These are phyloP conservation scores for Patellifolia procumbens DNA, from an alignment of 179 eudicot genomes.

Conservation along the genomic window DNA sequence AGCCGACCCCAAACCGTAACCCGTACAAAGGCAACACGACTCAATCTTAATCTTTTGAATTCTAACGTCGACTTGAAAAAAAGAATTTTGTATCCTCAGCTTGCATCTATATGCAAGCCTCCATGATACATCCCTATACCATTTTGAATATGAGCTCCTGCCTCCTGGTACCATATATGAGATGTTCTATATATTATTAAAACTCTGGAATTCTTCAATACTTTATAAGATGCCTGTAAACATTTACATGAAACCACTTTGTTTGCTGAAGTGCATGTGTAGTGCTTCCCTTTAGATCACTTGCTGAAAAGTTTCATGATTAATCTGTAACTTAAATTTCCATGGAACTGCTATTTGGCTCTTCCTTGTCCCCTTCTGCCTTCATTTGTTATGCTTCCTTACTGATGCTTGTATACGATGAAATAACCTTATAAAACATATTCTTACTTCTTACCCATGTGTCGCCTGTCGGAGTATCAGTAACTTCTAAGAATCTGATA, in stretches of 20 bases:
- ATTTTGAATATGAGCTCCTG: neutral
- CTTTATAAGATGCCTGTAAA: too few species aligned
- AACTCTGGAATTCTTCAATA: neutral
- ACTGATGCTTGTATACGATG: neutral
- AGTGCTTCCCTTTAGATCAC: too few species aligned
- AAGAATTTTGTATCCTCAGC: too few species aligned
- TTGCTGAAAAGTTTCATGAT: too few species aligned
- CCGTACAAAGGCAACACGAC: too few species aligned
- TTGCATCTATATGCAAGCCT: neutral
- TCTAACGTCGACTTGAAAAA: too few species aligned
- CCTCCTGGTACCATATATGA: neutral
- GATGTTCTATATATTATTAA: neutral
- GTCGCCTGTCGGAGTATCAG: neutral
- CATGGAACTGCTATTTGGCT: too few species aligned
- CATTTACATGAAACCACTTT: too few species aligned
- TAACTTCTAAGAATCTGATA: neutral
- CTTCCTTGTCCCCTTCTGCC: neutral
- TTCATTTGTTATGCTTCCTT: neutral
- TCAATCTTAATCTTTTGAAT: neutral
- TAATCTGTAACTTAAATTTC: too few species aligned
- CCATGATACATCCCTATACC: neutral
- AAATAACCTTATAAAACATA: neutral
- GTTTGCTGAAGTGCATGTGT: too few species aligned
- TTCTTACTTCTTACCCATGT: neutral
- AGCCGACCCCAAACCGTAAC: too few species aligned